Base-by-base conservation (phyloP, 495 filamentous ascomycete species). In the Lepidopterella palustris region DNA sequence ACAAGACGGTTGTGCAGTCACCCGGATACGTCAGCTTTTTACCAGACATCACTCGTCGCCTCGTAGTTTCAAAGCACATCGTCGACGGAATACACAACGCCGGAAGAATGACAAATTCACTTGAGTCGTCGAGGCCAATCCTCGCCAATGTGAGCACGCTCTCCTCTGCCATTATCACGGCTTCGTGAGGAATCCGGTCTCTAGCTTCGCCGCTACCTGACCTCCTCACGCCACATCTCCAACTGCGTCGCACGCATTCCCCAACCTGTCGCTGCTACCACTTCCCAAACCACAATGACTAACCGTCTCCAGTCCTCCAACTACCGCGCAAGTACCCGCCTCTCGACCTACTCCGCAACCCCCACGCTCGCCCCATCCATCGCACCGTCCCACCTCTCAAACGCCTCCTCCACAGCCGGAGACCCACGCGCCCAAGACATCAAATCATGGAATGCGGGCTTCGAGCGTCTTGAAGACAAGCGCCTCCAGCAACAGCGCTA, bases 381-480 rank as follows among this genome's bases (percentile, higher is more conserved):
- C 29, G 72, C 72, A 3, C 69, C 72, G 13, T 72, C 72, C 40
- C 68, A 67, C 31, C 47, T 67, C 48, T 61, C 72, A 56, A 81
- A 78, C 53, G 78, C 71, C 31, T 80, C 84, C 66, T 79, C 81
- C 10, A 80, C 83, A 47, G 77, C 76, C 55, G 73, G 74, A 55
- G 82, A 86, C 66, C 79, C 83, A 50, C 73, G 77, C 63, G 69
- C 84, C 62, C 75, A 78, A 59, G 89, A 95, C 66, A 90, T 95
- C 74, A 84, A 82, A 61, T 80, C 88, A 55, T 89, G 92, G 72
- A 85, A 87, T 62, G 85, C 88, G 57, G 86, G 88, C 40, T 80
- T 97, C 50, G 85, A 91, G 58, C 90, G 93, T 60, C 84, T 98
- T 65, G 90, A 97, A 71, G 92, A 96, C 79, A 90, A 89, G 71